Percentiles rank a stretch among this genome's conserved stretches.
Conservation (phyloP, 495 filamentous ascomycete genomes). For the Xylaria telfairii region DNA sequence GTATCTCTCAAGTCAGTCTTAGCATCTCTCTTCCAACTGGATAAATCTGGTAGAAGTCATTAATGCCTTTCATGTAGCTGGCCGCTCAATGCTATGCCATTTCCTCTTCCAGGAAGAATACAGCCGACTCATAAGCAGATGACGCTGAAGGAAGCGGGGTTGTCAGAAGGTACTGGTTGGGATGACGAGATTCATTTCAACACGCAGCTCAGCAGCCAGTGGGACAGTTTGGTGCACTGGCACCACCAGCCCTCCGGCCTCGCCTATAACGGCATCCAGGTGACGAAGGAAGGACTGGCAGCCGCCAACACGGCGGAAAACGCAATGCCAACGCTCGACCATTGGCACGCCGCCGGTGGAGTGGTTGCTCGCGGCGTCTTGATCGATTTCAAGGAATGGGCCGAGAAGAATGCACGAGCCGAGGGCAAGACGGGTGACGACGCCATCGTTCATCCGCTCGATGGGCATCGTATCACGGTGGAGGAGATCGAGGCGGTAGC, state of each 20-base stretch:
- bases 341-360: slow-evolving; percentile 54
- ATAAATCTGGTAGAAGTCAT: slow-evolving; percentile 21
- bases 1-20: slow-evolving; percentile 64
- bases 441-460: slow-evolving; percentile 59
- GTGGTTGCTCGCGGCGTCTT: slow-evolving; percentile 64
- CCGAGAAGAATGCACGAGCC: slow-evolving; percentile 51
- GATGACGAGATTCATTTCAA: slow-evolving; percentile 71
- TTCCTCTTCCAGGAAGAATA: slow-evolving; percentile 59
- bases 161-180: slow-evolving; percentile 41
- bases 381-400: slow-evolving; percentile 57
- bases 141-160: slow-evolving; percentile 47
- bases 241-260: slow-evolving; percentile 52
- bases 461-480: slow-evolving; percentile 64
- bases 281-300: slow-evolving; percentile 39
- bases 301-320: slow-evolving; percentile 36
- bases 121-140: slow-evolving; percentile 57
- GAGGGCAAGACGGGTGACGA: slow-evolving; percentile 35
- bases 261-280: slow-evolving; percentile 61
- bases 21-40: slow-evolving; percentile 26
- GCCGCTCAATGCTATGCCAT: slow-evolving; percentile 52
- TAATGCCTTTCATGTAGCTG: slow-evolving; percentile 41
- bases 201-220: slow-evolving; percentile 77
- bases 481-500: slow-evolving; percentile 65
- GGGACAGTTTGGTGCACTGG: slow-evolving; percentile 77
- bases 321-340: slow-evolving; percentile 46